phyloP scores from a whole-genome alignment of 176 grass and related monocot genomes.

The Guadua angustifolia region DNA sequence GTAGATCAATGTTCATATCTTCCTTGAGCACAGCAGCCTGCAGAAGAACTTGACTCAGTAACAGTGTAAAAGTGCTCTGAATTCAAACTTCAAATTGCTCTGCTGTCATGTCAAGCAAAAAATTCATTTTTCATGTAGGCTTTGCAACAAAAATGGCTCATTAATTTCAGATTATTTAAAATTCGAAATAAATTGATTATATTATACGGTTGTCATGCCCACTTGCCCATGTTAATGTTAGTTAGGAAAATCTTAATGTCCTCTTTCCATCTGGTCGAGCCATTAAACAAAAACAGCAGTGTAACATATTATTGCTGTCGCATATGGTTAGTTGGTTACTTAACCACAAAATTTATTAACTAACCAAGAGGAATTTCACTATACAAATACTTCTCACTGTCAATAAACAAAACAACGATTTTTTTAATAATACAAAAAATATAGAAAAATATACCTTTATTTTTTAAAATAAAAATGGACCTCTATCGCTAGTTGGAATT shows the following conservation, averaged over 20 bases:
- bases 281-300: background rate
- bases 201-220: background rate
- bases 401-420: background rate
- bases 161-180: background rate
- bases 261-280: background rate
- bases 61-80: background rate
- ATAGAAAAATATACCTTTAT: no score
- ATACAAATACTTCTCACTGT: background rate
- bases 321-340: background rate
- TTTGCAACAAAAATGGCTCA: constrained; percentile 3
- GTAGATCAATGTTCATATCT: constrained; percentile 16
- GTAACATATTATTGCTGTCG: background rate
- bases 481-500: no score
- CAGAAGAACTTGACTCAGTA: constrained; percentile 35
- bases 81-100: constrained; percentile 1
- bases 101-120: background rate
- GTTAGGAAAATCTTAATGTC: constrained; percentile 19
- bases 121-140: constrained; percentile 1
- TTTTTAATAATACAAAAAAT: no score
- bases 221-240: constrained; percentile 15
- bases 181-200: background rate
- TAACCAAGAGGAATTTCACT: background rate
- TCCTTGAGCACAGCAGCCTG: constrained; percentile 51
- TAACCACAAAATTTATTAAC: background rate
- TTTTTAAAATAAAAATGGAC: no score